These are phyloP conservation scores for Hevea brasiliensis DNA, from an alignment of 345 rosid species.

Conservation along the genomic window DNA sequence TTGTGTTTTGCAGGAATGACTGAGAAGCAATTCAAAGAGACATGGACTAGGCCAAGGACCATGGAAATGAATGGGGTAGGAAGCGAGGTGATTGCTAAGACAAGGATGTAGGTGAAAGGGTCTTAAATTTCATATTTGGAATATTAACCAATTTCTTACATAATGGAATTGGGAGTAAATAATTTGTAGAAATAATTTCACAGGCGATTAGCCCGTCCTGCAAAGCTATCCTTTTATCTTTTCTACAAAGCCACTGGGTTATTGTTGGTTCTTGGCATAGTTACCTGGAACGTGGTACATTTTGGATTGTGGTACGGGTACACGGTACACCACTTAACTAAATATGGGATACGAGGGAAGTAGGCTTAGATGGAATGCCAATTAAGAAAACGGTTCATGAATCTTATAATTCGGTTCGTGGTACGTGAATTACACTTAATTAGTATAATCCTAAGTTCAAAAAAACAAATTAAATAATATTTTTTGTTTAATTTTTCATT, in stretches of 20 bases:
- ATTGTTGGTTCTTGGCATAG: not conserved
- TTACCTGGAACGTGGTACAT: too few species aligned
- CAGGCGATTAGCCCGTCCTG: slow-evolving; percentile 16
- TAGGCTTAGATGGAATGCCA: too few species aligned
- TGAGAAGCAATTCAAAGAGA: slow-evolving; percentile 93
- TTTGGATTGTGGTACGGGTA: too few species aligned
- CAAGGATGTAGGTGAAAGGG: slow-evolving; percentile 59
- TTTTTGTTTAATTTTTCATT: too few species aligned
- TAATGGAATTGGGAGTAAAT: slow-evolving; percentile 31
- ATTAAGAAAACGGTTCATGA: too few species aligned
- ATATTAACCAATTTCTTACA: slow-evolving; percentile 26
- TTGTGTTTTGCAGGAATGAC: slow-evolving; percentile 71
- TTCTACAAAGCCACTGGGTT: slow-evolving; percentile 8
- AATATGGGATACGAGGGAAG: too few species aligned
- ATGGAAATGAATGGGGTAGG: slow-evolving; percentile 44
- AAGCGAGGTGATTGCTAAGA: slow-evolving; percentile 60
- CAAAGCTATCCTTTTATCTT: slow-evolving; percentile 9
- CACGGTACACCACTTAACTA: too few species aligned
- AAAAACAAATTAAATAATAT: too few species aligned
- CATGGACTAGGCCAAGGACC: slow-evolving; percentile 73
- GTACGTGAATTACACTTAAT: too few species aligned
- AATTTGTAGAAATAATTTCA: slow-evolving; percentile 30
- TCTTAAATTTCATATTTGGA: not conserved
- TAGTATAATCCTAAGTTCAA: too few species aligned
- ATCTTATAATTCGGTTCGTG: too few species aligned